Percentiles rank a stretch among this genome's conserved stretches.
Conservation (phyloP, 2,329 filamentous ascomycete genomes). For the Fusarium buharicum region DNA sequence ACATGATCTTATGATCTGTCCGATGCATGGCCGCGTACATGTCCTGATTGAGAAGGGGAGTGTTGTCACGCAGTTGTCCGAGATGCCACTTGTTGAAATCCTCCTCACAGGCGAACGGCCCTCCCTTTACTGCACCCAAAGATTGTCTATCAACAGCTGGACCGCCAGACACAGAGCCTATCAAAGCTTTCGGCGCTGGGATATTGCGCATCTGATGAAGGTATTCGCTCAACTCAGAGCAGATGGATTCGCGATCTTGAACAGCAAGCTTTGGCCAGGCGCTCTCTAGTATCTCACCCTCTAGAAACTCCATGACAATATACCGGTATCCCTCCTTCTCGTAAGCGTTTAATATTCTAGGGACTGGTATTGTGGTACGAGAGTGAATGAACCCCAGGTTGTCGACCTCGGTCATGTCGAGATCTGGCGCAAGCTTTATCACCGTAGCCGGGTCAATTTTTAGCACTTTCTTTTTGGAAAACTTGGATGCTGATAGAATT, state of each 20-base stretch:
- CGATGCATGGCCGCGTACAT: slow-evolving; percentile 8
- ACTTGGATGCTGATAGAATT: too few relatives aligned
- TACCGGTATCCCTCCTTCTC: slow-evolving; percentile 6
- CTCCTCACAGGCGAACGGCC: background rate
- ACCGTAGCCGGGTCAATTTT: too few relatives aligned
- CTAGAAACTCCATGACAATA: slow-evolving; percentile 8
- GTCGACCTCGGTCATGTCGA: slow-evolving; percentile 9
- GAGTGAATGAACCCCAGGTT: slow-evolving; percentile 10
- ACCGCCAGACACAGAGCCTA: background rate
- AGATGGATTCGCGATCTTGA: background rate
- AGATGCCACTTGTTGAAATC: slow-evolving; percentile 12
- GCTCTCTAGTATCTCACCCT: slow-evolving; percentile 1
- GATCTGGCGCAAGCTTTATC: too few relatives aligned
- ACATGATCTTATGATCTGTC: slow-evolving; percentile 5
- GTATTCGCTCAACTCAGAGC: background rate
- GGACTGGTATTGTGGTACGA: slow-evolving; percentile 7
- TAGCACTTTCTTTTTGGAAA: too few relatives aligned
- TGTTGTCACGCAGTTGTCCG: slow-evolving; percentile 2
- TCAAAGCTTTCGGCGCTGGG: background rate
- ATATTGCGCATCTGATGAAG: background rate
- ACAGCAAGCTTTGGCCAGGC: background rate
- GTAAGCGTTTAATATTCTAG: slow-evolving; percentile 4
- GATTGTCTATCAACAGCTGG: background rate
- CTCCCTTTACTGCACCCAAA: background rate
- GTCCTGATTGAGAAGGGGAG: slow-evolving; percentile 5